Evolutionary conservation across 78 protist species (phyloP).

Genomic region (Pigoraptor vietnamica): DNA sequence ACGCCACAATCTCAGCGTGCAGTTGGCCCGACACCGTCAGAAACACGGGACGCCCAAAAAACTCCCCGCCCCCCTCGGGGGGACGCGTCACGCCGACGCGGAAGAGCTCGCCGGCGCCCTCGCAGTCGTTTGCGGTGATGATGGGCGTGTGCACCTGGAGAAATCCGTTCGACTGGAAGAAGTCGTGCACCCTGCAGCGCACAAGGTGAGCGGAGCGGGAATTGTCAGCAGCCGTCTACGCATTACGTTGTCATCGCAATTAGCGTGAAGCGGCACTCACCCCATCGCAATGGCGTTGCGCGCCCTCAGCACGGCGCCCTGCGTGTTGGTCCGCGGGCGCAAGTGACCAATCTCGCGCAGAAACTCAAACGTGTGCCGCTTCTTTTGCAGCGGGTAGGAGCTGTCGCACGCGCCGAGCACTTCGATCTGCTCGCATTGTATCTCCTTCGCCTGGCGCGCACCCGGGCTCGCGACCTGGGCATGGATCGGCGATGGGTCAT

Average conservation of each 20-base stretch:
- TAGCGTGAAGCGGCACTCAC: constrained; percentile 2
- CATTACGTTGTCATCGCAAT: neutral
- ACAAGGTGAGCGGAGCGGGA: neutral
- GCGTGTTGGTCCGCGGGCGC: constrained; percentile 60
- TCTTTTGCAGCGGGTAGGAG: constrained; percentile 78
- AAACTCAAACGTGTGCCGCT: constrained; percentile 75
- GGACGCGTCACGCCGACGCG: neutral
- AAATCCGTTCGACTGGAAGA: constrained; percentile 1
- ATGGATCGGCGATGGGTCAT: neutral
- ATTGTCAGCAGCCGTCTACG: neutral
- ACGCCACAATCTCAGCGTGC: constrained; percentile 10
- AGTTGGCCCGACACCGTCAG: constrained; percentile 73
- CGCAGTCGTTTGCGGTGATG: constrained; percentile 74
- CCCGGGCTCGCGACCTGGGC: neutral
- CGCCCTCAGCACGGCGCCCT: constrained; percentile 58
- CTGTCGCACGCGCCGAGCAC: neutral
- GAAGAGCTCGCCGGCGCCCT: constrained; percentile 76
- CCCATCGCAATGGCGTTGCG: constrained; percentile 38
- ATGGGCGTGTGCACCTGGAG: constrained; percentile 63
- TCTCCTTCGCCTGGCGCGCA: neutral
- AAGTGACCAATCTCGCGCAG: constrained; percentile 82
- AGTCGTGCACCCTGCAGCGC: neutral
- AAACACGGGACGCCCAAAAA: constrained; percentile 23
- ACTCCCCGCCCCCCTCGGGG: neutral
- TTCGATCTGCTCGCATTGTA: neutral